phyloP scores from a whole-genome alignment of 192 early-diverging fungal genomes.

The Umbelopsis sp. region DNA sequence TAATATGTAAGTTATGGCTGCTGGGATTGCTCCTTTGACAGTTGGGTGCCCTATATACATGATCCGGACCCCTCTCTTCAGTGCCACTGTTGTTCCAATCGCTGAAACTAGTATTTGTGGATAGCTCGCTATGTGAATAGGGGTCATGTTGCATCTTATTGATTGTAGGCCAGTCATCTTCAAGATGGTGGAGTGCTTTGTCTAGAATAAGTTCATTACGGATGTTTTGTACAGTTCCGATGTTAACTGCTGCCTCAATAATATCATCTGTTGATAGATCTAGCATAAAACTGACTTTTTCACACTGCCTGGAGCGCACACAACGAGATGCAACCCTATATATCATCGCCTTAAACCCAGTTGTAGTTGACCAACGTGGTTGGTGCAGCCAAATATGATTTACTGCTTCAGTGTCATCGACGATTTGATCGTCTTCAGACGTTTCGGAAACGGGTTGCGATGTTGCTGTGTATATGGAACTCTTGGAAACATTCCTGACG shows the following conservation, averaged over 20 bases:
- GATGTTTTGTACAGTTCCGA: background rate
- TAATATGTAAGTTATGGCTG: background rate
- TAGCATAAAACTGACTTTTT: background rate
- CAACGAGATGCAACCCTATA: background rate
- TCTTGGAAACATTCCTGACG: background rate
- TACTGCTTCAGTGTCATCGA: background rate
- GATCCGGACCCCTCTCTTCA: background rate
- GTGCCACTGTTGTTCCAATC: background rate
- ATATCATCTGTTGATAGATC: background rate
- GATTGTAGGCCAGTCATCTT: background rate
- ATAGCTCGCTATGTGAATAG: background rate
- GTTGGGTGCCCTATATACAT: too few species aligned
- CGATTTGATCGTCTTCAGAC: background rate
- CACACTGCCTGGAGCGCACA: background rate
- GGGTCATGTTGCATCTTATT: background rate
- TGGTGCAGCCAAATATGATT: background rate
- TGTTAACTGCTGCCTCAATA: background rate
- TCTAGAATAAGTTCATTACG: background rate
- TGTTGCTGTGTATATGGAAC: background rate
- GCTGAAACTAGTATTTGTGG: background rate
- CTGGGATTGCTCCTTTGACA: background rate
- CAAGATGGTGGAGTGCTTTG: background rate
- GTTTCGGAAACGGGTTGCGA: background rate
- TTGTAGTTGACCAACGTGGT: background rate
- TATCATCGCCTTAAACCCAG: background rate